Base-by-base conservation (phyloP, 352 stramenopile genomes). In the Globisporangium recalcitrans region DNA sequence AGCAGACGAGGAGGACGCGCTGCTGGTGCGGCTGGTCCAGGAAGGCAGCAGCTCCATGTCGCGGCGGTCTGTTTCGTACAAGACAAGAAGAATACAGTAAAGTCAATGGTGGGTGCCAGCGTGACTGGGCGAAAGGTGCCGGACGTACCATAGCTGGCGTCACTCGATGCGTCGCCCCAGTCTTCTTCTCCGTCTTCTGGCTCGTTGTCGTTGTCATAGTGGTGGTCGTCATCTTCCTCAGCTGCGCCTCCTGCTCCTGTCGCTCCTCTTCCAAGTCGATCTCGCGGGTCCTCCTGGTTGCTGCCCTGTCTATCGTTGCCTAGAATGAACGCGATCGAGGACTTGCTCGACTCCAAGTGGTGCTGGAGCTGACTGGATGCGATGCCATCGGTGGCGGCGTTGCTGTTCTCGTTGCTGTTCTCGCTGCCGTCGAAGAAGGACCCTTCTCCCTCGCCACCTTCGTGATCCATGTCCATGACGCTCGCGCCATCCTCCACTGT, bases 301-400 rank as follows among this genome's bases (percentile, higher is more conserved):
- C 14, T 54, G 38, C 38, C 38, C 44, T 40, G 44, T 19, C 32
- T 42, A 29, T 65, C 38, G 58, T 36, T 36, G 59, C 62, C 69
- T 3, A 75, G 56, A 31, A 75, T 75, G 49, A 75, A 75, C 31
- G 69, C 63, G 19, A 75, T 38, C 32, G 69, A 75, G 16, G 62
- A 67, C 22, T 75, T 75, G 21, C 55, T 62, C 1, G 57, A 57
- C 55, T 58, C 38, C 36, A 16, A 27, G 60, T 60, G n/a, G 22
- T 31, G 60, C 49, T 27, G 24, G n/a, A 40, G 27, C 22, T 38
- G 48, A 29, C 7, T 46, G 38, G 38, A 46, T 46, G 16, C 38
- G 16, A 46, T 46, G 22, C 16, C 38, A 11, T 16, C 38, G 38
- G 14, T 4, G n/a, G 27, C 7, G 16, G 24, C 32, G 48, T 36